Percentiles rank a stretch among this genome's conserved stretches.
phyloP scores from a whole-genome alignment of 2,329 filamentous ascomycete species.

The Fusarium brachygibbosum region DNA sequence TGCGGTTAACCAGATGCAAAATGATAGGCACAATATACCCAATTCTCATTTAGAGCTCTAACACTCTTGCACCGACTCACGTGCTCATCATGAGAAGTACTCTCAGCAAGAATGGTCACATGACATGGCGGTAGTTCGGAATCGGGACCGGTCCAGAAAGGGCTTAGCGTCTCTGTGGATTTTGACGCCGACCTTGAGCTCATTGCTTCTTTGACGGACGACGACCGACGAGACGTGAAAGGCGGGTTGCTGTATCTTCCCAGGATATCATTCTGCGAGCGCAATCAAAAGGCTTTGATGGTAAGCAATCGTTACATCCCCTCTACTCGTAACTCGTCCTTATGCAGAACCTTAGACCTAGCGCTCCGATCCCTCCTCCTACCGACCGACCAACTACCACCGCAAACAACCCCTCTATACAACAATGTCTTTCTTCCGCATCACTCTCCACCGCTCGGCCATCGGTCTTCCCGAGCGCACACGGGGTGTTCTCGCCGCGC shows the following conservation, averaged over 20 bases:
- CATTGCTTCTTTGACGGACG: conserved; percentile 33
- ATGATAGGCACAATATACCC: neutral
- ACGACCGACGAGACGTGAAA: conserved; percentile 32
- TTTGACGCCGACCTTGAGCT: conserved; percentile 34
- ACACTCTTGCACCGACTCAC: neutral
- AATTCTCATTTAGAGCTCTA: neutral
- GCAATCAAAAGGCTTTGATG: conserved; percentile 10
- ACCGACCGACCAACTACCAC: conserved; percentile 1
- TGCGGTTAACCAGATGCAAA: neutral
- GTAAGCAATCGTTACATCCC: neutral
- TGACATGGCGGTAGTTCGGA: conserved; percentile 7
- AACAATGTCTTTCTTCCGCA: conserved; percentile 85
- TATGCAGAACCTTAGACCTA: conserved; percentile 23
- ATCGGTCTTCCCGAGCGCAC: conserved; percentile 89
- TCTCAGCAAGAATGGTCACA: neutral
- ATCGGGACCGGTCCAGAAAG: conserved; percentile 2
- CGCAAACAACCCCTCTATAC: neutral
- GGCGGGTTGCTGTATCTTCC: conserved; percentile 30
- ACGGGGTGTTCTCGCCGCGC: conserved; percentile 83
- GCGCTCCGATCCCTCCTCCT: conserved; percentile 17
- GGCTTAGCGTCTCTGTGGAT: conserved; percentile 33
- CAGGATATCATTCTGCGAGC: neutral
- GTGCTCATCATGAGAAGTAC: conserved; percentile 2
- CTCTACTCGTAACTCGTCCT: neutral
- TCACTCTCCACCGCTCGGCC: conserved; percentile 88